Base-by-base conservation (phyloP, 495 filamentous ascomycete genomes). In the Stereocaulon alpinum region DNA sequence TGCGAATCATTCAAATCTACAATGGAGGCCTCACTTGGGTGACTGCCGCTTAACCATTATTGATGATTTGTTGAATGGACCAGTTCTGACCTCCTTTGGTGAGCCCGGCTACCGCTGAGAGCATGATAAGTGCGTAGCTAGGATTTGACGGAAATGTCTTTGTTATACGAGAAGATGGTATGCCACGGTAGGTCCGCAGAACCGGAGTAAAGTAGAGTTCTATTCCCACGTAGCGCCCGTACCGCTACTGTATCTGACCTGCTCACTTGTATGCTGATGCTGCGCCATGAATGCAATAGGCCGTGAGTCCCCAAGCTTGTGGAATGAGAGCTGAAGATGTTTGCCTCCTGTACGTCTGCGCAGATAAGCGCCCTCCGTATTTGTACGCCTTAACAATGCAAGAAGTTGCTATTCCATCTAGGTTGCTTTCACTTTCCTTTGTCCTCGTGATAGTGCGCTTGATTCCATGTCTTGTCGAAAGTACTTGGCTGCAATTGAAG, bases 21-120 rank as follows among this genome's bases (percentile, higher is more conserved):
- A 59, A 64, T 68, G 66, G 66, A 68, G 63, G 66, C 63, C 50
- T 68, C 66, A 66, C 63, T 50, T 64, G 63, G 63, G 63, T 66
- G 63, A 62, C 29, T 32, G 66, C 66, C 66, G 66, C 51, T 66
- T 66, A 66, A 68, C 63, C 66, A 64, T 68, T 56, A 27, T 42
- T 66, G 58, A 66, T 45, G 60, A 62, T 63, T 48, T 61, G 61
- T 22, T 41, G 47, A 30, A n/a, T 1, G 42, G 51, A 43, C 49
- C 45, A n/a, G 12, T 17, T 52, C 22, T 54, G 47, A 48, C 56
- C 53, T 18, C 52, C 30, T 34, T 48, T 41, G 3, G 30, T 40
- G 1, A 27, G 17, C 24, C 30, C 24, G 2, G 24, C 24, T 10
- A 12, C 34, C 34, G 7, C 34, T 11, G 34, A 7, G 12, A 12